Conservation (phyloP, 306 rosid species). For the Cucumis hystrix region DNA sequence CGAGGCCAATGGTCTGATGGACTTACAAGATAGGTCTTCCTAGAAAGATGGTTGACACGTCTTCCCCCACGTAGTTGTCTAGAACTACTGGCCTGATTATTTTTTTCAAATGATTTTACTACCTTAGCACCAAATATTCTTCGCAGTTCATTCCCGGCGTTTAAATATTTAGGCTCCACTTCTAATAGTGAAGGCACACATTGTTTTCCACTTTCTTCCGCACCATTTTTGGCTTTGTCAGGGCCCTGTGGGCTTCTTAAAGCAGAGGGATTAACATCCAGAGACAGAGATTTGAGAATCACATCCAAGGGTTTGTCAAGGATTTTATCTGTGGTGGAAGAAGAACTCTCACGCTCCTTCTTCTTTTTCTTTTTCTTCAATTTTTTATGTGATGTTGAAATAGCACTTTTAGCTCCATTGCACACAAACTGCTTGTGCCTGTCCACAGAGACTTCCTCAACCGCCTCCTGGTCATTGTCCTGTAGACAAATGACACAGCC, state of each 20-base stretch:
- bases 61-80: constrained; percentile 75
- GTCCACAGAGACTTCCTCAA: constrained; percentile 11
- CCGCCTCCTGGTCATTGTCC: constrained; percentile 28
- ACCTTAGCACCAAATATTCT: constrained; percentile 96
- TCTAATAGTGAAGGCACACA: constrained; percentile 24
- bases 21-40: constrained; percentile 66
- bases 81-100: constrained; percentile 62
- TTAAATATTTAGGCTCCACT: constrained; percentile 76
- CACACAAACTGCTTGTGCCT: constrained; percentile 13
- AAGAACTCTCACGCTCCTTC: constrained; percentile 46
- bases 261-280: constrained; percentile 23
- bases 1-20: constrained; percentile 78
- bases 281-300: constrained; percentile 38
- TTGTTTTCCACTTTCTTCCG: constrained; percentile 25
- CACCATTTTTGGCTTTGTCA: constrained; percentile 16
- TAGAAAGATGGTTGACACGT: constrained; percentile 40
- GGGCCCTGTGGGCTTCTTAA: constrained; percentile 11
- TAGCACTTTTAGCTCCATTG: constrained; percentile 16
- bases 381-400: constrained; percentile 32
- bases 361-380: constrained; percentile 88
- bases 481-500: constrained; percentile 13
- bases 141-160: constrained; percentile 79
- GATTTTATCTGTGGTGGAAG: constrained; percentile 15
- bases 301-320: constrained; percentile 41
- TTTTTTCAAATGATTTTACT: constrained; percentile 76